These are phyloP conservation scores for Nicotiana attenuata DNA, from an alignment of 257 asterid genomes.

Conservation along the genomic window DNA sequence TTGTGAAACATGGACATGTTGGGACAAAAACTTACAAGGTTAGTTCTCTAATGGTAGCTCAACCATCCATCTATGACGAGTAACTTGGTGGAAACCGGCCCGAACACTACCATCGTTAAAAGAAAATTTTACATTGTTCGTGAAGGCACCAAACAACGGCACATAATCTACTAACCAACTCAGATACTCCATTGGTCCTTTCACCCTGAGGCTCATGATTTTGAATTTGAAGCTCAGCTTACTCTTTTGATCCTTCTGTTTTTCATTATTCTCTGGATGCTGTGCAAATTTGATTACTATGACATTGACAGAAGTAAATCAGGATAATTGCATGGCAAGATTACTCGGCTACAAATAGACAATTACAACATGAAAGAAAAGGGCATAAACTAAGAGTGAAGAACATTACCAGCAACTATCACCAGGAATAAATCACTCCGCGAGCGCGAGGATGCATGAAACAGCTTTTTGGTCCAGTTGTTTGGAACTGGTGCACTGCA, in stretches of 20 bases:
- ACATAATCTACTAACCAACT: slow-evolving; percentile 51
- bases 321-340: slow-evolving; percentile 5
- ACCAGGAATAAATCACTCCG: slow-evolving; percentile 76
- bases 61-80: slow-evolving; percentile 76
- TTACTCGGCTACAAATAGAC: background rate
- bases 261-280: slow-evolving; percentile 79
- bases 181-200: slow-evolving; percentile 76
- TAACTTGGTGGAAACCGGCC: background rate
- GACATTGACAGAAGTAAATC: slow-evolving; percentile 17
- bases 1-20: background rate
- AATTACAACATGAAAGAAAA: background rate
- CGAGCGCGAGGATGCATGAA: slow-evolving; percentile 98
- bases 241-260: slow-evolving; percentile 76
- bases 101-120: too few species aligned
- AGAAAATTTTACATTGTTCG: background rate
- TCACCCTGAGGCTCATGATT: slow-evolving; percentile 83
- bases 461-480: slow-evolving; percentile 88
- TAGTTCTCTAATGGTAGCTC: slow-evolving; percentile 16
- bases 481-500: slow-evolving; percentile 61
- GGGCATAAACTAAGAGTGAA: background rate
- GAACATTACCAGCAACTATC: slow-evolving; percentile 76
- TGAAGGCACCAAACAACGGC: background rate
- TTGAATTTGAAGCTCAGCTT: slow-evolving; percentile 43
- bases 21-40: background rate
- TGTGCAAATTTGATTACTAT: slow-evolving; percentile 90